Base-by-base conservation (phyloP, 768 basidiomycete species). In the Lactarius akahatsu region DNA sequence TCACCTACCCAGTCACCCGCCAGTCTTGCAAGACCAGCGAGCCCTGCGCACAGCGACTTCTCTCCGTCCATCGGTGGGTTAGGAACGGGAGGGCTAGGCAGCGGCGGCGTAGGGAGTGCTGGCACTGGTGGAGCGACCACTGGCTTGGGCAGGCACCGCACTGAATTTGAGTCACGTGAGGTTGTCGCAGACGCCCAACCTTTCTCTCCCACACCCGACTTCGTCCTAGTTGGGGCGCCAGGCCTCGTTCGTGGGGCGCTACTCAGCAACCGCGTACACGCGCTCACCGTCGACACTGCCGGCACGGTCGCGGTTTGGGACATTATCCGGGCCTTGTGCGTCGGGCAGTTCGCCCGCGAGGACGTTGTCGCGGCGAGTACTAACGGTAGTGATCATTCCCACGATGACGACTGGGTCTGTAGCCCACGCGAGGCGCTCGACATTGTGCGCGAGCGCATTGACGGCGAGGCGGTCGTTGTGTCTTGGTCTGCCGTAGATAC, bases 231-330 rank as follows among this genome's bases (percentile, higher is more conserved):
- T 8, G 96, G 96, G 1, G 87, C 86, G 60, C 82, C 85, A 67
- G 96, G 96, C 4, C 83, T 98, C 28, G 88, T 97, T 58, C 83
- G 96, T 40, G 88, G 86, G 8, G 78, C 91, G 50, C 80, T 96
- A 57, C 78, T 98, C 50, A 97, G 93, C 75, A 94, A 98, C 73
- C 83, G 92, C 66, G 81, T 94, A 70, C 95, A 98, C 73, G 94
- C 91, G 23, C 78, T 99, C 54, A 94, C 94, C 0, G 89, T 97
- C 50, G 91, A 98, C 73, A 96, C 94, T 0, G 82, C 84, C 1
- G 94, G 95, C 6, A 87, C 91, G 71, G 89, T 98, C 13, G 91
- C 89, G 0, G 89, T 94, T 8, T 99, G 96, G 96, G 91, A 98
- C 78, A 86, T 99, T 65, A 83, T 95, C 13, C 81, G 88, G 1